A percentile compares a stretch with the other conserved stretches of the same genome.
Evolutionary conservation across 228 moss, liverwort and hornwort species (phyloP).

Genomic region (Sphagnum magellanicum): DNA sequence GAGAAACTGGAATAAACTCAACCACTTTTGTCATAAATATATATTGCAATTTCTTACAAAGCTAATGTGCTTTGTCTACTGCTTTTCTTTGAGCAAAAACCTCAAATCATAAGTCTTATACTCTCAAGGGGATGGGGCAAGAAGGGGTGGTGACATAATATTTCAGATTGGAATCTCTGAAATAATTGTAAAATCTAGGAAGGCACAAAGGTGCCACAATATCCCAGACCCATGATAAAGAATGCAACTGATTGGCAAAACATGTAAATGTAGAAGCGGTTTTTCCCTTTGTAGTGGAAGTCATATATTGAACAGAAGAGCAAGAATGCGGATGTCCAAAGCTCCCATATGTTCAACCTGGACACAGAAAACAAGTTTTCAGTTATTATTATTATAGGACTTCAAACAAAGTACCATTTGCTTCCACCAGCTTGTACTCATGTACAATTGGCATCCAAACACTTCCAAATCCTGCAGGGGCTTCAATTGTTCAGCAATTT

Average conservation of each 20-base stretch:
- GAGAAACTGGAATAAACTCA: no score
- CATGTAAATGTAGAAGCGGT: constrained; percentile 79
- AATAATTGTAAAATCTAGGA: background rate
- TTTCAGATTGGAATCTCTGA: no score
- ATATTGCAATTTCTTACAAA: no score
- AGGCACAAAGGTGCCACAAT: constrained; percentile 80
- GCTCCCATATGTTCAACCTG: constrained; percentile 65
- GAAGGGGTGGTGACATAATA: no score
- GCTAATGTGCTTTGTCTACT: no score
- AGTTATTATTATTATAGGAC: background rate
- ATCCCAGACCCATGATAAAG: constrained; percentile 78
- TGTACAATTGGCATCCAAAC: background rate
- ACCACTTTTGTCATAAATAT: no score
- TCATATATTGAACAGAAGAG: constrained; percentile 75
- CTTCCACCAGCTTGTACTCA: background rate
- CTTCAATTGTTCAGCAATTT: no score
- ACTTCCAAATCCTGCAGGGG: background rate
- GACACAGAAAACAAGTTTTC: background rate
- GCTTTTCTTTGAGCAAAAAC: no score
- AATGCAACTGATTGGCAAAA: constrained; percentile 75
- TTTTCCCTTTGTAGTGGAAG: constrained; percentile 65
- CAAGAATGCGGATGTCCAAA: constrained; percentile 58
- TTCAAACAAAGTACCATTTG: background rate
- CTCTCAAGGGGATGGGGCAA: no score
- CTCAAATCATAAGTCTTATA: no score